phyloP scores from a whole-genome alignment of 108 stramenopile species.

The Cyclostephanos invisitatus region DNA sequence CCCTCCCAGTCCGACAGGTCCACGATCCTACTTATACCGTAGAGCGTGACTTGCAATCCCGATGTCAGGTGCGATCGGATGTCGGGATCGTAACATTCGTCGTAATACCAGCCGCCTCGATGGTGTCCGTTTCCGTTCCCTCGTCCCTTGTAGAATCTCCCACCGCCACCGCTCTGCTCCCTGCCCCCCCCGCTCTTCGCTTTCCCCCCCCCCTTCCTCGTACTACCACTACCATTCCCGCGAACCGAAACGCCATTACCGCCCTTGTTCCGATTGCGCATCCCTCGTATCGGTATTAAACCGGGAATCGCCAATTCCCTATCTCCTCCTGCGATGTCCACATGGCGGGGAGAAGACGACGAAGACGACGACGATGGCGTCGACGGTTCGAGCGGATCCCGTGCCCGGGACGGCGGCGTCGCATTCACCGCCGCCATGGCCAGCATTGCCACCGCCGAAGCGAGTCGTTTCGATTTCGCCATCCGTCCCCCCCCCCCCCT shows the following conservation, averaged over 20 bases:
- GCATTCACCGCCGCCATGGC: background rate
- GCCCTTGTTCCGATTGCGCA: background rate
- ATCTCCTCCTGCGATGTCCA: background rate
- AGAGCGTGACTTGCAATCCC: background rate
- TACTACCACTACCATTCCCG: no score
- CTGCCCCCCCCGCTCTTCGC: no score
- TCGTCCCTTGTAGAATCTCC: no score
- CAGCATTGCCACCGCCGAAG: background rate
- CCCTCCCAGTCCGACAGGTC: background rate
- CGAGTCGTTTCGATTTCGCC: background rate
- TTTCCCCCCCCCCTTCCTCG: no score
- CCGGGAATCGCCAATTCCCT: background rate
- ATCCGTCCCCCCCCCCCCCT: background rate
- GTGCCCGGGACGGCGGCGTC: background rate
- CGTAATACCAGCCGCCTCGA: no score
- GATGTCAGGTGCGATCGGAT: background rate
- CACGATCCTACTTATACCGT: background rate
- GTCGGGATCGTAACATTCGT: no score
- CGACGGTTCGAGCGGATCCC: background rate
- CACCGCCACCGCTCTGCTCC: no score
- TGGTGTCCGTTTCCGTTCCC: no score
- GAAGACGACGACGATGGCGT: background rate
- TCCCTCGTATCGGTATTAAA: background rate
- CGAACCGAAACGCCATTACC: background rate
- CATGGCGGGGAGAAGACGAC: no score